Evolutionary conservation across 345 rosid genomes (phyloP), one percentile per base, ranked within the genome.

Genomic region (Hevea brasiliensis): DNA sequence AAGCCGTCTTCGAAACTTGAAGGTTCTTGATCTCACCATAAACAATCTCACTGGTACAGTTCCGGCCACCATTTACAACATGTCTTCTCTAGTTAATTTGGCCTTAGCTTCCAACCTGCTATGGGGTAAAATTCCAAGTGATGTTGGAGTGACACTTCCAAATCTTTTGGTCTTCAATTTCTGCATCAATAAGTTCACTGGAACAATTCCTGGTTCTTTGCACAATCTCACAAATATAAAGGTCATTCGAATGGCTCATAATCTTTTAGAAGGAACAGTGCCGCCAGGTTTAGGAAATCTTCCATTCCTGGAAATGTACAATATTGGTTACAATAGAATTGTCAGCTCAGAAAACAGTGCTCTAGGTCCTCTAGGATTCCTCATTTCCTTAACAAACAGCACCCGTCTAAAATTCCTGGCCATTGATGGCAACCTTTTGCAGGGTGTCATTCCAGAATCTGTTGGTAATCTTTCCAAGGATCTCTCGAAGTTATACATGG

Each of bases 81-180:
- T 85, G 65, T 70, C 88, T 53, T 83, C 86, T 15, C n/a, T 85
- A 23, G 81, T 72, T 42, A 56, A 67, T 40, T 72, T 85, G 45
- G 85, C 76, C 68, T 29, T 83, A 40, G 88, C 86, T 61, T 79
- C 88, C 11, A 85, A 85, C 73, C 45, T 74, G 37, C 74, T 85
- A 1, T 71, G 82, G 77, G 86, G 88, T 27, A 70, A 70, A 44
- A 4, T 65, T 65, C 69, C 69, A 4, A 14, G 40, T 13, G 69
- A 65, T 65, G 3, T 65, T 18, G 48, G 60, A 76, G 74, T 74
- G 4, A 85, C 61, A 13, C 83, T 85, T 47, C 88, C 85, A 53
- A 85, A 83, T 60, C 85, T 85, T 45, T 73, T 70, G 66, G 76
- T 32, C 18, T 70, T 85, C 72, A 83, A 79, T 76, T 18, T 81